A percentile compares a stretch with the other conserved stretches of the same genome.
Conservation (phyloP, 768 basidiomycete genomes). For the Macrolepiota dolichaula region DNA sequence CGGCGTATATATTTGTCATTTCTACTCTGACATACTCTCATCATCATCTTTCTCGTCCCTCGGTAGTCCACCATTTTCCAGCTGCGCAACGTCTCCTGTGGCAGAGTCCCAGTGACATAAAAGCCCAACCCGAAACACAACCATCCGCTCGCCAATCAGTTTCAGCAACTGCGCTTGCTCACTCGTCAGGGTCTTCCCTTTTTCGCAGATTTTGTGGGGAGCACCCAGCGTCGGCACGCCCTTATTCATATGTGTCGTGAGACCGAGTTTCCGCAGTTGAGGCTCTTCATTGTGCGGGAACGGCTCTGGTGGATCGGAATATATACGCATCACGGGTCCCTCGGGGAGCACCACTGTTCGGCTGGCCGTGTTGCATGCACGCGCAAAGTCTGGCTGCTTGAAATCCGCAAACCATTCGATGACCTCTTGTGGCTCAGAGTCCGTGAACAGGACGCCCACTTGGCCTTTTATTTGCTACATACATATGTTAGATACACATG, state of each 20-base stretch:
- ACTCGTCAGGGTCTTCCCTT: constrained; percentile 73
- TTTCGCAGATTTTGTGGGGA: constrained; percentile 81
- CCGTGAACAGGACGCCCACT: constrained; percentile 90
- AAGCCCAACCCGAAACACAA: constrained; percentile 72
- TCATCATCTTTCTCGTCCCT: constrained; percentile 43
- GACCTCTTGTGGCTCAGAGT: constrained; percentile 86
- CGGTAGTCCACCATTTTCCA: constrained; percentile 43
- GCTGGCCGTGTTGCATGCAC: constrained; percentile 77
- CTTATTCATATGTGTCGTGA: constrained; percentile 78
- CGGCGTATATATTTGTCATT: constrained; percentile 10
- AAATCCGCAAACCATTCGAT: constrained; percentile 93
- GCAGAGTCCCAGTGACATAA: constrained; percentile 70
- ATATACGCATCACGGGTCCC: constrained; percentile 81
- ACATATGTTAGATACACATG: constrained; percentile 4
- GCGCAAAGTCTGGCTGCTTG: constrained; percentile 86
- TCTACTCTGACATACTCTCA: constrained; percentile 32
- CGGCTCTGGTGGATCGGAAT: constrained; percentile 79
- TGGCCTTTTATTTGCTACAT: constrained; percentile 89
- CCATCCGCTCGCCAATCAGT: constrained; percentile 87
- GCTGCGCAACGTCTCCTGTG: constrained; percentile 59
- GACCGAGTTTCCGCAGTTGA: constrained; percentile 88
- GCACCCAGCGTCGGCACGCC: constrained; percentile 83
- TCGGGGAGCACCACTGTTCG: constrained; percentile 72
- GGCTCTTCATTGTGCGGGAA: constrained; percentile 98
- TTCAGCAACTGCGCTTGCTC: constrained; percentile 95